Evolutionary conservation across 2,329 filamentous ascomycete species (phyloP).

Genomic region (Aspergillus bombycis): DNA sequence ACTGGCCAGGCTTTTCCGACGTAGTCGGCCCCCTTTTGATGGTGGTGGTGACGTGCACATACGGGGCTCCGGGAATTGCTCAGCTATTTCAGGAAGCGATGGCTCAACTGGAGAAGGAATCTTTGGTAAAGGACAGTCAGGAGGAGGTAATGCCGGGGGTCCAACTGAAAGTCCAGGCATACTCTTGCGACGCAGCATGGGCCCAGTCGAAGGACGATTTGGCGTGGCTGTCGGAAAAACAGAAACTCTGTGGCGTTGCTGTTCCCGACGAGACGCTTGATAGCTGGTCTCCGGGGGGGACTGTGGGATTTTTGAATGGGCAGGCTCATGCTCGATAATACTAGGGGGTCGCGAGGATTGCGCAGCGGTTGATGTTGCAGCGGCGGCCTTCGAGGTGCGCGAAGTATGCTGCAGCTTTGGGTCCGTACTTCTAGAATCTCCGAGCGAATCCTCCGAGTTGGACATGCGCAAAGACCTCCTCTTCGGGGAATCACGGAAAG

Average conservation of each 20-base stretch:
- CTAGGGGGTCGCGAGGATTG: slow-evolving; percentile 27
- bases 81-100: slow-evolving; percentile 5
- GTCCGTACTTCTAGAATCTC: slow-evolving; percentile 16
- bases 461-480: slow-evolving; percentile 30
- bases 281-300: slow-evolving; percentile 4
- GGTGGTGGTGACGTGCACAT: slow-evolving; percentile 15
- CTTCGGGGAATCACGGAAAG: slow-evolving; percentile 16
- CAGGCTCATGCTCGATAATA: slow-evolving; percentile 17
- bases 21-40: slow-evolving; percentile 8
- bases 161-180: slow-evolving; percentile 35
- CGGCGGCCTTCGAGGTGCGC: slow-evolving; percentile 17
- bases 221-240: slow-evolving; percentile 8
- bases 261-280: slow-evolving; percentile 7
- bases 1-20: slow-evolving; percentile 12
- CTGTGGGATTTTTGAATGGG: slow-evolving; percentile 10
- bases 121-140: slow-evolving; percentile 38
- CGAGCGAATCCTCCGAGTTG: slow-evolving; percentile 34
- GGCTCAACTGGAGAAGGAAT: slow-evolving; percentile 29
- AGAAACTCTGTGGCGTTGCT: slow-evolving; percentile 20
- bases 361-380: slow-evolving; percentile 15
- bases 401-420: slow-evolving; percentile 18
- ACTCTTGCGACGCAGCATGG: slow-evolving; percentile 36
- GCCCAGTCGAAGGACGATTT: slow-evolving; percentile 12
- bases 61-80: slow-evolving; percentile 4
- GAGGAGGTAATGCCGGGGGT: slow-evolving; percentile 35